Evolutionary conservation across 2,329 filamentous ascomycete genomes (phyloP).

Genomic region (Coniochaeta sp.): DNA sequence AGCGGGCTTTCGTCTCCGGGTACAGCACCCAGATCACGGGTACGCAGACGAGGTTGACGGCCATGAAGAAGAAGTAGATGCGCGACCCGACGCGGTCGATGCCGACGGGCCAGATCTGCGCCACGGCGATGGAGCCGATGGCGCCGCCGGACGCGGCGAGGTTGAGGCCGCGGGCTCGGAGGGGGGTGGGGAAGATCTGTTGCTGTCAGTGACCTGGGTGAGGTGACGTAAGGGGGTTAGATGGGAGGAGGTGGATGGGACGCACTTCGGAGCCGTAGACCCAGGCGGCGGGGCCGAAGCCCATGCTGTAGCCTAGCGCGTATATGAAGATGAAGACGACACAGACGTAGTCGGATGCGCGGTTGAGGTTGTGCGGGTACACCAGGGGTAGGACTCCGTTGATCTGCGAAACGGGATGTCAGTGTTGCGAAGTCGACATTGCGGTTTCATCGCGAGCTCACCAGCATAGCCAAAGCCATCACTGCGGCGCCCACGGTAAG

Average conservation of each 20-base stretch:
- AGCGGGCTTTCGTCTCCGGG: conserved; percentile 23
- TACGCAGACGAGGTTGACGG: conserved; percentile 39
- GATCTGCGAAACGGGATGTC: conserved; percentile 27
- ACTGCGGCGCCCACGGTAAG: conserved; percentile 40
- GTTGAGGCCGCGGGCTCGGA: conserved; percentile 49
- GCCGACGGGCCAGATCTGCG: conserved; percentile 49
- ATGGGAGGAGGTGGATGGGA: neutral
- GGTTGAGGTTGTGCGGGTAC: conserved; percentile 42
- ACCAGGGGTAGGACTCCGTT: conserved; percentile 44
- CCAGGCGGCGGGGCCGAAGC: conserved; percentile 50
- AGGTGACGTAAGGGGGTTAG: neutral
- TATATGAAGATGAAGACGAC: conserved; percentile 52
- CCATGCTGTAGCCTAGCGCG: conserved; percentile 49
- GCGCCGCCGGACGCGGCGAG: conserved; percentile 46
- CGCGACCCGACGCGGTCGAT: conserved; percentile 40
- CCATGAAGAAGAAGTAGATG: conserved; percentile 53
- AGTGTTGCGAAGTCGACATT: neutral
- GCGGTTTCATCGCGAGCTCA: conserved; percentile 20
- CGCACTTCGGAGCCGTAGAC: conserved; percentile 50
- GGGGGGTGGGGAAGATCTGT: conserved; percentile 51
- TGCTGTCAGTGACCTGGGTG: no score
- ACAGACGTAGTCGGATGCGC: conserved; percentile 39
- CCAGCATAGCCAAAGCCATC: conserved; percentile 47
- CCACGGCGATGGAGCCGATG: conserved; percentile 46
- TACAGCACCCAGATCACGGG: conserved; percentile 31